phyloP scores from a whole-genome alignment of 305 asterid species.

The Coffea humblotiana region DNA sequence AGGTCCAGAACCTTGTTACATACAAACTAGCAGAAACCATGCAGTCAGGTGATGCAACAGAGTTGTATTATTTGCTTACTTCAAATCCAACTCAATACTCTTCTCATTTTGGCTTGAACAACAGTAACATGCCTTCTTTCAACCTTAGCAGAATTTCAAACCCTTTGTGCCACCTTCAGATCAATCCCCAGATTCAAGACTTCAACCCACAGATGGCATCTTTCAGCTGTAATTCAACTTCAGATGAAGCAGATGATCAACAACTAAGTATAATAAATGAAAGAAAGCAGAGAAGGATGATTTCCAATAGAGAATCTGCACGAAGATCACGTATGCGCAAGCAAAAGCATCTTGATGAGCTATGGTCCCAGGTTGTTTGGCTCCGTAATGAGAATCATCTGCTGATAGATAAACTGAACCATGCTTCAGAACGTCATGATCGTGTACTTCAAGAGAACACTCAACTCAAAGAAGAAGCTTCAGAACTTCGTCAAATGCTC shows the following conservation, averaged over 20 bases:
- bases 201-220: constrained; percentile 51
- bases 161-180: constrained; percentile 48
- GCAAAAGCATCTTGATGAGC: constrained; percentile 90
- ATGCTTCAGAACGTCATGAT: constrained; percentile 56
- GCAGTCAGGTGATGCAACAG: constrained; percentile 64
- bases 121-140: constrained; percentile 40
- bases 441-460: constrained; percentile 60
- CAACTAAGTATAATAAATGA: constrained; percentile 69
- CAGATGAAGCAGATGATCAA: constrained; percentile 90
- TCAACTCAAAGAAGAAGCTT: constrained; percentile 67
- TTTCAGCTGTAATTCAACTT: constrained; percentile 86
- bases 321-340: constrained; percentile 92
- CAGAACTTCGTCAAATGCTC: constrained; percentile 70
- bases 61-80: constrained; percentile 55
- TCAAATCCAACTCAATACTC: constrained; percentile 53
- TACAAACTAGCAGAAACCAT: constrained; percentile 30
- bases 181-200: constrained; percentile 57
- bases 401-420: constrained; percentile 64
- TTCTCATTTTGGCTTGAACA: constrained; percentile 38
- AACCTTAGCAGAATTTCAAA: constrained; percentile 45
- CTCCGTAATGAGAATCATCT: constrained; percentile 82
- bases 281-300: constrained; percentile 86
- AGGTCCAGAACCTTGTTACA: constrained; percentile 21
- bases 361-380: constrained; percentile 91
- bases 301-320: constrained; percentile 91